Evolutionary conservation across 1,139 yeast species (phyloP), one percentile per base, ranked within the genome.

Genomic region (Fermentozyma sake): DNA sequence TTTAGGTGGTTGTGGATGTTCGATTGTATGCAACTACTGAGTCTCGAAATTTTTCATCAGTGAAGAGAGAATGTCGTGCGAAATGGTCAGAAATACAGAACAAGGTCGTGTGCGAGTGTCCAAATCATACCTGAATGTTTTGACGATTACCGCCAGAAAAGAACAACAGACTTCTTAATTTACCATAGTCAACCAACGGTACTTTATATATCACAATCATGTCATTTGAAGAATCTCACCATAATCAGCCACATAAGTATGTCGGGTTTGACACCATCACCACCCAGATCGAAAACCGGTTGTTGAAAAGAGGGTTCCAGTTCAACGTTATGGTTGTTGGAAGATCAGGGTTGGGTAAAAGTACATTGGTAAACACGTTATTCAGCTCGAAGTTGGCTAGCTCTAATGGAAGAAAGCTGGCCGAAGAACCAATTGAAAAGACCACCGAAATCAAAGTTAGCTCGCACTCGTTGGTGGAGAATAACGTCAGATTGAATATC

Each of bases 221-320:
- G n/a, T n/a, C n/a, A n/a, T n/a, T 32, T 23, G 42, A 37, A 29
- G 47, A 42, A 23, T 28, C 33, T 6, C 40, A 35, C 23, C 29
- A 29, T 26, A 30, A 40, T 17, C 68, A 61, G 31, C 73, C 73
- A 4, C 53, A 48, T 32, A 65, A 64, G 42, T 86, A 86, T 54
- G 97, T 89, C 39, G 98, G 98, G 28, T 91, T 91, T 54, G 97
- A 91, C 60, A 82, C 96, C 42, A 89, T 91, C 59, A 91, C 98
- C 31, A 75, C 84, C 22, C 98, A 91, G 62, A 91, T 91, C 51
- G 96, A 91, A 58, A 86, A 83, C 56, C 77, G 96, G 43, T 68
- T 91, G 45, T 70, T 91, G 58, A 89, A 86, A 55, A 75, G 93
- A 47, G 98, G 98, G 7, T 91, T 91, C 61, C 94, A 86, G 53